Conservation (phyloP, 331 rosid species). For the Stylosanthes scabra region DNA sequence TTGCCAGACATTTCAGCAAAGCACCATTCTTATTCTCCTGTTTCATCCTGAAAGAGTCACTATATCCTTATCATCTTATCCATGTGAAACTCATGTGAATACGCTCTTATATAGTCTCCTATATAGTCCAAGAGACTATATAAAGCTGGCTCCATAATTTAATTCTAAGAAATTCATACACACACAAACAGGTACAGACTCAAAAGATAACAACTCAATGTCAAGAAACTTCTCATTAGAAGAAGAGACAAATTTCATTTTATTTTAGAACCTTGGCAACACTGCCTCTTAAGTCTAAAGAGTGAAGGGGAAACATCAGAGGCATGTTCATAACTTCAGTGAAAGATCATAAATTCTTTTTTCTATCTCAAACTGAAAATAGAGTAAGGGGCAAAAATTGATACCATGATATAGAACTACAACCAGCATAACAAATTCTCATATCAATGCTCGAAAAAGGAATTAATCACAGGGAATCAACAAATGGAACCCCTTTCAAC, state of each 20-base stretch:
- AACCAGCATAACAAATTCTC: conserved; percentile 54
- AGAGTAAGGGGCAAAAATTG: conserved; percentile 40
- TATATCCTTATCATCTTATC: neutral
- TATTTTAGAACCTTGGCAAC: neutral
- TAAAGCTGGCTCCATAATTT: neutral
- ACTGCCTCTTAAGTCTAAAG: neutral
- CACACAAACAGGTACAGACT: neutral
- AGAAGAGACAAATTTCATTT: conserved; percentile 13
- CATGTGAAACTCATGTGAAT: conserved; percentile 5
- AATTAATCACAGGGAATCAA: conserved; percentile 49
- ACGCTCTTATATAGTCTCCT: neutral
- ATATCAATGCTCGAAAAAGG: conserved; percentile 53
- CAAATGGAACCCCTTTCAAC: conserved; percentile 42
- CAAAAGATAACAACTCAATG: conserved; percentile 19
- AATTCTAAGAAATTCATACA: neutral
- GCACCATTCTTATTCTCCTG: conserved; percentile 5
- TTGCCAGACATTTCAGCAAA: conserved; percentile 4
- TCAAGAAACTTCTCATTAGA: conserved; percentile 18
- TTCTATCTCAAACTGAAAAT: conserved; percentile 22
- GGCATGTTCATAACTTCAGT: neutral
- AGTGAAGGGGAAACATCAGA: conserved; percentile 13
- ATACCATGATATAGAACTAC: conserved; percentile 46
- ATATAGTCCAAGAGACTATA: neutral
- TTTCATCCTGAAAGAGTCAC: conserved; percentile 10
- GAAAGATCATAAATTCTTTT: neutral